Percentiles rank a stretch among this genome's conserved stretches.
These are phyloP conservation scores for Tylopilus rubrobrunneus DNA, from an alignment of 768 basidiomycete genomes.

Conservation along the genomic window DNA sequence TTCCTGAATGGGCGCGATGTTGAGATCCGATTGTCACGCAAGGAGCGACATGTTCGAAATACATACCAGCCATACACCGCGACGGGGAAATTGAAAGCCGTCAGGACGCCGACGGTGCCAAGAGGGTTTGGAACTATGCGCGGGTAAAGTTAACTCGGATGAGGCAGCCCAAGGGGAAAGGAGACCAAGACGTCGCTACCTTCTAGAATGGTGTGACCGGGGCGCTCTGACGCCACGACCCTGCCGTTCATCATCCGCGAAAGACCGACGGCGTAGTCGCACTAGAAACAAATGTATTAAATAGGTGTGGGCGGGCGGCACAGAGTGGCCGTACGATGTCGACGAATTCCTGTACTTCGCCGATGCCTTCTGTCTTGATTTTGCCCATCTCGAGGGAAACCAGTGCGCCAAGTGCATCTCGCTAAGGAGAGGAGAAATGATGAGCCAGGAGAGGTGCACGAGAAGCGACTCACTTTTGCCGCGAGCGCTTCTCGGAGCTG, in stretches of 20 bases:
- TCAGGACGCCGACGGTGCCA: slow-evolving; percentile 68
- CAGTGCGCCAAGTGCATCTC: slow-evolving; percentile 74
- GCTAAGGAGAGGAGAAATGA: slow-evolving; percentile 38
- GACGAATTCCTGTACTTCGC: slow-evolving; percentile 93
- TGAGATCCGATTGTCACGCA: slow-evolving; percentile 8
- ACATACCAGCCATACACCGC: slow-evolving; percentile 87
- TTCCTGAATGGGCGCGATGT: slow-evolving; percentile 57
- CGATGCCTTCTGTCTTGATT: slow-evolving; percentile 84
- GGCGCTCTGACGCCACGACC: slow-evolving; percentile 83
- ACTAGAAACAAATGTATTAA: slow-evolving; percentile 43
- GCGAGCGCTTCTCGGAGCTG: slow-evolving; percentile 83
- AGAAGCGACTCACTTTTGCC: slow-evolving; percentile 51
- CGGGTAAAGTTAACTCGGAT: slow-evolving; percentile 11
- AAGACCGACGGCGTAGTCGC: slow-evolving; percentile 90
- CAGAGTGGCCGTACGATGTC: slow-evolving; percentile 67
- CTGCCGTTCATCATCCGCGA: slow-evolving; percentile 94
- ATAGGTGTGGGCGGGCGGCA: not conserved
- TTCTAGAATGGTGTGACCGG: slow-evolving; percentile 89
- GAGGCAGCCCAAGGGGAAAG: not conserved
- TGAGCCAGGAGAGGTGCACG: slow-evolving; percentile 3
- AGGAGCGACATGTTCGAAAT: slow-evolving; percentile 2
- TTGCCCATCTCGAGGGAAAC: slow-evolving; percentile 91
- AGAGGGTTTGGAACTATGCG: slow-evolving; percentile 84
- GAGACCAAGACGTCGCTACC: slow-evolving; percentile 37
- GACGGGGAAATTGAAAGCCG: slow-evolving; percentile 96